Evolutionary conservation across 306 rosid species (phyloP).

Genomic region (Cercis canadensis): DNA sequence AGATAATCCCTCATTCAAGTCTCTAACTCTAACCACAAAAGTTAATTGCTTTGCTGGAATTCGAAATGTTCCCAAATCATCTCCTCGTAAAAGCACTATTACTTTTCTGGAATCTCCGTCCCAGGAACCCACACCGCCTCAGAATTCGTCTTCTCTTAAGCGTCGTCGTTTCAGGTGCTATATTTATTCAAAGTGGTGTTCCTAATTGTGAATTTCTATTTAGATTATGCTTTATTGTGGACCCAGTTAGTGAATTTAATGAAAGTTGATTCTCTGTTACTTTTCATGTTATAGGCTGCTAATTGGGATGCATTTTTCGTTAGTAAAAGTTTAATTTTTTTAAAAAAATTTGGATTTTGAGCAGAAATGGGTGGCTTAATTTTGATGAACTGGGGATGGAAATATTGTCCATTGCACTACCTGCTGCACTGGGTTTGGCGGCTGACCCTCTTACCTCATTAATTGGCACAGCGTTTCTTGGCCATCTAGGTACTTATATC

Average conservation of each 20-base stretch:
- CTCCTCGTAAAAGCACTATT: conserved; percentile 29
- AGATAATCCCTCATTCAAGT: conserved; percentile 25
- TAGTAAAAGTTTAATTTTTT: too few relatives aligned
- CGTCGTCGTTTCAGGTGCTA: conserved; percentile 47
- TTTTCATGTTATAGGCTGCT: neutral
- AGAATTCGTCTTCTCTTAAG: conserved; percentile 28
- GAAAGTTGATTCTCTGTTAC: neutral
- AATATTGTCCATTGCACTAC: conserved; percentile 82
- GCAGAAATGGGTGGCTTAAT: conserved; percentile 47
- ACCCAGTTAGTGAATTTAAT: neutral
- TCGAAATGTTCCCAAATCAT: conserved; percentile 35
- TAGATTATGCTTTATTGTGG: neutral
- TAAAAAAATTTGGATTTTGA: neutral
- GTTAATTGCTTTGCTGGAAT: conserved; percentile 27
- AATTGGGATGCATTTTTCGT: neutral
- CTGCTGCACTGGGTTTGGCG: conserved; percentile 90
- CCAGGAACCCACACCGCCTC: conserved; percentile 32
- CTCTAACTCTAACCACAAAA: conserved; percentile 39
- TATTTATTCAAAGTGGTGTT: neutral
- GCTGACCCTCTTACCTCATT: conserved; percentile 91
- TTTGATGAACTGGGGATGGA: conserved; percentile 74
- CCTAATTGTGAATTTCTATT: neutral
- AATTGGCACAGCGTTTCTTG: conserved; percentile 90
- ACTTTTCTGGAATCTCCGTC: conserved; percentile 41
- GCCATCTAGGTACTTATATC: conserved; percentile 79